These are phyloP conservation scores for Leccinum barrowsii DNA, from an alignment of 768 basidiomycete species.

Conservation along the genomic window DNA sequence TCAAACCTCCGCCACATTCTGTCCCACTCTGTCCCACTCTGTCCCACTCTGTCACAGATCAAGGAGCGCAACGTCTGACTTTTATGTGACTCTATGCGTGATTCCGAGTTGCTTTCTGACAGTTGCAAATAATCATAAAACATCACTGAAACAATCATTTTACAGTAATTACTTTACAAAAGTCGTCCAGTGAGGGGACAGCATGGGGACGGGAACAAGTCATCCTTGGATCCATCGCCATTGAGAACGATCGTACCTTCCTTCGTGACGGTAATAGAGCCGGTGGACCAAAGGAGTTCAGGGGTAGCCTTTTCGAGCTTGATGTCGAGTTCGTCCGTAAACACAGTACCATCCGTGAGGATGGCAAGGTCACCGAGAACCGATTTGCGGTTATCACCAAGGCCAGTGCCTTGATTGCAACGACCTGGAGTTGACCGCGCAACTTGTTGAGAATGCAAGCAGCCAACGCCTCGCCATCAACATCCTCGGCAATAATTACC, in stretches of 20 bases:
- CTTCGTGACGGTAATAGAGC: conserved; percentile 92
- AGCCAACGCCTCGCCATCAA: conserved; percentile 96
- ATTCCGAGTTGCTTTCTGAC: too few species aligned
- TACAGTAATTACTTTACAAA: too few species aligned
- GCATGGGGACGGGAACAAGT: too few species aligned
- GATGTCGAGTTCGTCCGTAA: conserved; percentile 95
- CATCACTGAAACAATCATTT: too few species aligned
- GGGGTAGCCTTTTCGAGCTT: conserved; percentile 89
- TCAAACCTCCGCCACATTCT: too few species aligned
- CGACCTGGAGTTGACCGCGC: conserved; percentile 92
- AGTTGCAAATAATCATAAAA: too few species aligned
- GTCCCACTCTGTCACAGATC: too few species aligned
- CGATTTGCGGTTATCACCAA: conserved; percentile 98
- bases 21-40: too few species aligned
- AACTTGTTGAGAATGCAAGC: conserved; percentile 99
- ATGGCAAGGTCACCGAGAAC: conserved; percentile 97
- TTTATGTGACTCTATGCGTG: too few species aligned
- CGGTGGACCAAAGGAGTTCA: conserved; percentile 88
- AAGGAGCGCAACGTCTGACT: too few species aligned
- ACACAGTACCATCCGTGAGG: conserved; percentile 96
- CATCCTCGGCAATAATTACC: conserved; percentile 94
- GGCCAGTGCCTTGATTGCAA: conserved; percentile 94
- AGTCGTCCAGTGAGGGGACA: too few species aligned
- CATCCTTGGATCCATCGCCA: conserved; percentile 86
- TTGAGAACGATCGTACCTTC: conserved; percentile 97